Evolutionary conservation across 2,329 filamentous ascomycete species (phyloP).

Genomic region (Fusarium sp.): DNA sequence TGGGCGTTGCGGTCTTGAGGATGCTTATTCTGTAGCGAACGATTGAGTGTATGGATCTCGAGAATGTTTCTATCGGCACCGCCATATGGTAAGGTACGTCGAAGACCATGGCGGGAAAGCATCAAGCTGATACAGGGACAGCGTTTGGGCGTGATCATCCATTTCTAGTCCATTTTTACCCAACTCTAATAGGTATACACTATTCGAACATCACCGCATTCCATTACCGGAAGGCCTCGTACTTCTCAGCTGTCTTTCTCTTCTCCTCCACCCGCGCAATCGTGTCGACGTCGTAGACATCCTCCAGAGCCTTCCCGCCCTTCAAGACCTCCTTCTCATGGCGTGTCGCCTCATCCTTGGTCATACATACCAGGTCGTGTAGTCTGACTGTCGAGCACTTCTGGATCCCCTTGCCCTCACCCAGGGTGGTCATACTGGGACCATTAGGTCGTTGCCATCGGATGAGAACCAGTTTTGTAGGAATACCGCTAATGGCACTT

Average conservation of each 20-base stretch:
- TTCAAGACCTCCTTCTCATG: constrained; percentile 87
- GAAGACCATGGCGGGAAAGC: too few relatives aligned
- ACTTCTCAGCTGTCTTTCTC: constrained; percentile 75
- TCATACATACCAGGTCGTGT: constrained; percentile 88
- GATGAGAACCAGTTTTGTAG: constrained; percentile 83
- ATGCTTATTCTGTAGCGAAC: too few relatives aligned
- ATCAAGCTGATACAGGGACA: background rate
- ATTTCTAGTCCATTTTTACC: constrained; percentile 1
- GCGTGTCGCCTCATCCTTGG: constrained; percentile 85
- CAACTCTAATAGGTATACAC: background rate
- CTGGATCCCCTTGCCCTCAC: constrained; percentile 79
- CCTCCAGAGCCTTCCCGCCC: constrained; percentile 75
- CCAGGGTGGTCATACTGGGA: constrained; percentile 72
- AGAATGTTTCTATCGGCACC: too few relatives aligned
- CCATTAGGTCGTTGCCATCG: constrained; percentile 80
- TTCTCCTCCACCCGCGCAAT: constrained; percentile 77
- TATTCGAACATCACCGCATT: background rate
- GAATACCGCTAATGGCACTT: constrained; percentile 85
- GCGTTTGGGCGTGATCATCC: constrained; percentile 3
- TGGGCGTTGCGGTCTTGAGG: too few relatives aligned
- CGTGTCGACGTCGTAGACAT: constrained; percentile 80
- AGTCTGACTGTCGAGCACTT: constrained; percentile 79
- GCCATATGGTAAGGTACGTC: too few relatives aligned
- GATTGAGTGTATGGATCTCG: too few relatives aligned
- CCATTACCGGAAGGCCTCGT: constrained; percentile 65